Percentiles rank a stretch among this genome's conserved stretches.
Evolutionary conservation across 805 yeast species (phyloP).

Genomic region (Candida coleopterorum): DNA sequence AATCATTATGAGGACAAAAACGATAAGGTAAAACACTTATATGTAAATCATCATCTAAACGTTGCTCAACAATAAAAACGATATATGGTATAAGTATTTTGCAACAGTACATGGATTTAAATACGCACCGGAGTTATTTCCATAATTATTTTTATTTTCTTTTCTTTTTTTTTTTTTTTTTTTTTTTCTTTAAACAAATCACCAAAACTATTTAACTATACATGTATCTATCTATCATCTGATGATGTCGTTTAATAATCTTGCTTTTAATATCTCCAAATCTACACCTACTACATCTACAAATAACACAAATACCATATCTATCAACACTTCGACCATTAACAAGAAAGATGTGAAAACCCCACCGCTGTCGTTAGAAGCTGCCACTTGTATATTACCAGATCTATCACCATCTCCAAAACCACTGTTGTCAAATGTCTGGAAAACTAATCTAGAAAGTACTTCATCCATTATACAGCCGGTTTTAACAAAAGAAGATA

Average conservation of each 20-base stretch:
- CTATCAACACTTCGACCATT: conserved; percentile 5
- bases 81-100: too few relatives aligned
- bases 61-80: too few relatives aligned
- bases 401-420: conserved; percentile 10
- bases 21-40: too few relatives aligned
- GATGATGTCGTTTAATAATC: conserved; percentile 29
- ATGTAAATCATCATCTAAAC: too few relatives aligned
- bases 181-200: too few relatives aligned
- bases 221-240: too few relatives aligned
- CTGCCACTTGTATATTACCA: conserved; percentile 10
- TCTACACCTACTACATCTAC: conserved; percentile 41
- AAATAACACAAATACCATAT: conserved; percentile 28
- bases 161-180: too few relatives aligned
- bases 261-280: conserved; percentile 32
- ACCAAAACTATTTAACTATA: too few relatives aligned
- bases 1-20: too few relatives aligned
- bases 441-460: conserved; percentile 1
- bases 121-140: too few relatives aligned
- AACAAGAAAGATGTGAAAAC: neutral
- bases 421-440: conserved; percentile 17
- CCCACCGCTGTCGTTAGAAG: neutral
- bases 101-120: too few relatives aligned
- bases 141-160: too few relatives aligned
- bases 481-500: conserved; percentile 1
- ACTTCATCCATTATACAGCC: neutral